Percentiles rank a stretch among this genome's conserved stretches.
Evolutionary conservation across 768 basidiomycete species (phyloP).

Genomic region (Phaeolepiota aurea): DNA sequence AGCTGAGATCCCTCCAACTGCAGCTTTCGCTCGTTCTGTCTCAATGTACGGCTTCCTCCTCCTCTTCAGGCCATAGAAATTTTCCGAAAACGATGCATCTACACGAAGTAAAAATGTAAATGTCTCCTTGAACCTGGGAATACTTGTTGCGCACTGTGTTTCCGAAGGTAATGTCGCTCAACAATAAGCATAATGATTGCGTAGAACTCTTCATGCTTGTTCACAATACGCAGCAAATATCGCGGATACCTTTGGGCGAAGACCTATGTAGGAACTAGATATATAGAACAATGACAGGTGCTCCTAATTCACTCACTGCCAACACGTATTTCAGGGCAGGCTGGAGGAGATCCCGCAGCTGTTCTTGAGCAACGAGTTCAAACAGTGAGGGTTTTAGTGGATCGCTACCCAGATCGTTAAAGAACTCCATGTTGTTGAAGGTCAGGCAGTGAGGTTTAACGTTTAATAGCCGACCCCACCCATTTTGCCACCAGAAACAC

Average conservation of each 20-base stretch:
- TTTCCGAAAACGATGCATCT: slow-evolving; percentile 94
- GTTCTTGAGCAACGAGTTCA: slow-evolving; percentile 90
- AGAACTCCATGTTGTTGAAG: slow-evolving; percentile 65
- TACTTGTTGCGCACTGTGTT: slow-evolving; percentile 54
- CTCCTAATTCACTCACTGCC: slow-evolving; percentile 44
- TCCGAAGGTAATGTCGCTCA: slow-evolving; percentile 84
- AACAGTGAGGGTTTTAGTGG: slow-evolving; percentile 77
- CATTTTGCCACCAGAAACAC: too few relatives aligned
- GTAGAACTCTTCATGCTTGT: slow-evolving; percentile 95
- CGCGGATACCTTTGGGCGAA: slow-evolving; percentile 93
- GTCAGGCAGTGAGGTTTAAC: too few relatives aligned
- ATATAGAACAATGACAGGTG: not conserved
- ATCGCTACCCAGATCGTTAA: slow-evolving; percentile 67
- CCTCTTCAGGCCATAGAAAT: slow-evolving; percentile 90
- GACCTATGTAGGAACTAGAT: slow-evolving; percentile 42
- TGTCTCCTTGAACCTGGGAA: not conserved
- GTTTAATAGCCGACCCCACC: too few relatives aligned
- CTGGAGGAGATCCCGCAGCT: slow-evolving; percentile 84
- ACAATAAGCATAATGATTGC: slow-evolving; percentile 82
- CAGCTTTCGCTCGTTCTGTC: slow-evolving; percentile 56
- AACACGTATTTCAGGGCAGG: slow-evolving; percentile 93
- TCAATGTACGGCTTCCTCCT: slow-evolving; percentile 65
- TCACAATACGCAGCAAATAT: slow-evolving; percentile 84
- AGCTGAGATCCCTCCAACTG: slow-evolving; percentile 54
- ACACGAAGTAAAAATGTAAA: slow-evolving; percentile 1